A percentile compares a stretch with the other conserved stretches of the same genome.
phyloP scores from a whole-genome alignment of 2,329 filamentous ascomycete species.

The Fusarium lateritium region DNA sequence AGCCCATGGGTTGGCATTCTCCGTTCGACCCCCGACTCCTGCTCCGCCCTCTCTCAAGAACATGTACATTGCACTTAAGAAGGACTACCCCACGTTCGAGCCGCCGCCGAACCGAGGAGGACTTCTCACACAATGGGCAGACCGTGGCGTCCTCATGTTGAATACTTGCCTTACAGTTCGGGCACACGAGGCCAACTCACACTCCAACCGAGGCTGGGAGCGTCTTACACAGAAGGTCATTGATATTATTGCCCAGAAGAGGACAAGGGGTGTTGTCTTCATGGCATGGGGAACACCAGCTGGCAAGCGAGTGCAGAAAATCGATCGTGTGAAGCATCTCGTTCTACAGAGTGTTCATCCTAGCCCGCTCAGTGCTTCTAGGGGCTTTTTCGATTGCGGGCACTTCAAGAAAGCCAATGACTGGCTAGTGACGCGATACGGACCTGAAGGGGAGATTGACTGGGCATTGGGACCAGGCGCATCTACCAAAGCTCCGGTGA shows the following conservation, averaged over 20 bases:
- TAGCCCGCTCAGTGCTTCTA: conserved; percentile 87
- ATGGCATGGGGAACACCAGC: conserved; percentile 94
- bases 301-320: conserved; percentile 80
- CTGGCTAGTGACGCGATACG: conserved; percentile 86
- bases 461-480: conserved; percentile 75
- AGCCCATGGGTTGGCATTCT: conserved; percentile 96
- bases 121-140: conserved; percentile 92
- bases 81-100: conserved; percentile 87
- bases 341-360: conserved; percentile 92
- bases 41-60: conserved; percentile 93
- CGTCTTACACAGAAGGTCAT: conserved; percentile 92
- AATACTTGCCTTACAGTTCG: conserved; percentile 97
- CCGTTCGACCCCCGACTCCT: conserved; percentile 87
- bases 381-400: conserved; percentile 86
- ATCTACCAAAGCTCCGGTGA: conserved; percentile 52
- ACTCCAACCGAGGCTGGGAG: conserved; percentile 92
- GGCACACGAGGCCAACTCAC: conserved; percentile 88
- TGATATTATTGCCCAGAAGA: conserved; percentile 84
- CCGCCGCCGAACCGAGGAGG: conserved; percentile 84
- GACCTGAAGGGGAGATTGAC: conserved; percentile 84
- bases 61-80: conserved; percentile 90
- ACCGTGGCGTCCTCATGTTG: conserved; percentile 91
- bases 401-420: conserved; percentile 88
- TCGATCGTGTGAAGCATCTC: conserved; percentile 81
- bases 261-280: conserved; percentile 89